A percentile compares a stretch with the other conserved stretches of the same genome.
phyloP scores from a whole-genome alignment of 2,329 filamentous ascomycete genomes.

The Exophiala spinifera region DNA sequence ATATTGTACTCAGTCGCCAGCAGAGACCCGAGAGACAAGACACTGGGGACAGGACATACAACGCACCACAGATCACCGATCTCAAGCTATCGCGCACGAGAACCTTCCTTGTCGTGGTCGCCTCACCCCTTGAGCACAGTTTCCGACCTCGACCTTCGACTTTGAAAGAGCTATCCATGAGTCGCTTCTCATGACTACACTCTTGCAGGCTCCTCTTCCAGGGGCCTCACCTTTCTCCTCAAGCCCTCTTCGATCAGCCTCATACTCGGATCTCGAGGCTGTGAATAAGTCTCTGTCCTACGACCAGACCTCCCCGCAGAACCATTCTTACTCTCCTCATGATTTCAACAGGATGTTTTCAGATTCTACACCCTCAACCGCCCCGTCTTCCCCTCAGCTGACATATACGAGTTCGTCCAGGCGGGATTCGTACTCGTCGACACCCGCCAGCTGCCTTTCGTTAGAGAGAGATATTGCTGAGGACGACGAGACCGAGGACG shows the following conservation, averaged over 20 bases:
- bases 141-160: neutral
- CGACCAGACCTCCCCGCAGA: slow-evolving; percentile 9
- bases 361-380: slow-evolving; percentile 38
- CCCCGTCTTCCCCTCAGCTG: slow-evolving; percentile 39
- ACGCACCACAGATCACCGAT: neutral
- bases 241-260: slow-evolving; percentile 32
- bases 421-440: slow-evolving; percentile 36
- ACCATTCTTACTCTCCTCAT: slow-evolving; percentile 14
- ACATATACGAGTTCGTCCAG: slow-evolving; percentile 32
- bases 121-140: neutral
- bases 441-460: slow-evolving; percentile 39
- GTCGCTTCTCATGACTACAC: slow-evolving; percentile 35
- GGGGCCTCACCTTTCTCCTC: slow-evolving; percentile 34
- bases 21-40: neutral
- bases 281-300: slow-evolving; percentile 20
- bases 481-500: slow-evolving; percentile 31
- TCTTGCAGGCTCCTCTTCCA: slow-evolving; percentile 35
- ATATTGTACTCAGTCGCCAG: neutral
- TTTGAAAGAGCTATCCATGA: slow-evolving; percentile 11
- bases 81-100: too few species aligned
- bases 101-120: too few species aligned
- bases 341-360: slow-evolving; percentile 24
- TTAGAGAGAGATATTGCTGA: slow-evolving; percentile 32
- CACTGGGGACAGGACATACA: neutral
- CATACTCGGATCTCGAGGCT: slow-evolving; percentile 24